Evolutionary conservation across 202 grass and related monocot species (phyloP).

Genomic region (Zizania palustris): DNA sequence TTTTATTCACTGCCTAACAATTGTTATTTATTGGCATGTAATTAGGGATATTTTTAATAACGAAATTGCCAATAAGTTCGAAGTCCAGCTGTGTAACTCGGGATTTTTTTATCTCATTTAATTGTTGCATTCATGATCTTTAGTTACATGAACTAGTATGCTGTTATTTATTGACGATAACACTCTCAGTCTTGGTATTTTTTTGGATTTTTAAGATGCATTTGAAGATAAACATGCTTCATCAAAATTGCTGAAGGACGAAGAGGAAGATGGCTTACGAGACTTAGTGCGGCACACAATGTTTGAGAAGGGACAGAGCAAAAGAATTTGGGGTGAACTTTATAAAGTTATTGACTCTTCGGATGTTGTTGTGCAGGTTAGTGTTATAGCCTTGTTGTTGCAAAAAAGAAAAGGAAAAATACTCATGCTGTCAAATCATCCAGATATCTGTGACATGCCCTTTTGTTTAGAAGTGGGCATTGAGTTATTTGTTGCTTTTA

Average conservation of each 20-base stretch:
- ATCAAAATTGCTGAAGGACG: constrained; percentile 63
- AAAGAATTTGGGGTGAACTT: constrained; percentile 98
- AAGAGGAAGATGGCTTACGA: constrained; percentile 91
- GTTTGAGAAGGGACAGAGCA: constrained; percentile 99
- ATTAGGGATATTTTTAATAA: background rate
- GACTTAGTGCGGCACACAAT: constrained; percentile 96
- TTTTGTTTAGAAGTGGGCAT: background rate
- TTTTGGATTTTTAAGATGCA: constrained; percentile 51
- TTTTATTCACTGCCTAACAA: background rate
- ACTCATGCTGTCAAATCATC: constrained; percentile 9
- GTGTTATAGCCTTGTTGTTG: background rate
- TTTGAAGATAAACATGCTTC: constrained; percentile 78
- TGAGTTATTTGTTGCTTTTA: constrained; percentile 5
- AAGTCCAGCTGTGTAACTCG: background rate
- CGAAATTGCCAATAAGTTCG: constrained; percentile 11
- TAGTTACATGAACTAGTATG: background rate
- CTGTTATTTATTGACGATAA: background rate
- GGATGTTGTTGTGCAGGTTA: constrained; percentile 95
- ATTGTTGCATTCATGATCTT: background rate
- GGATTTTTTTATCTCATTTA: background rate
- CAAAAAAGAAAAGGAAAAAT: background rate
- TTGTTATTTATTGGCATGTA: background rate
- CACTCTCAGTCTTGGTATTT: background rate
- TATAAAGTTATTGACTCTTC: constrained; percentile 99
- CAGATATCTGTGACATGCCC: background rate